Base-by-base conservation (phyloP, 495 filamentous ascomycete species). In the Hyphodiscus hymeniophilus region DNA sequence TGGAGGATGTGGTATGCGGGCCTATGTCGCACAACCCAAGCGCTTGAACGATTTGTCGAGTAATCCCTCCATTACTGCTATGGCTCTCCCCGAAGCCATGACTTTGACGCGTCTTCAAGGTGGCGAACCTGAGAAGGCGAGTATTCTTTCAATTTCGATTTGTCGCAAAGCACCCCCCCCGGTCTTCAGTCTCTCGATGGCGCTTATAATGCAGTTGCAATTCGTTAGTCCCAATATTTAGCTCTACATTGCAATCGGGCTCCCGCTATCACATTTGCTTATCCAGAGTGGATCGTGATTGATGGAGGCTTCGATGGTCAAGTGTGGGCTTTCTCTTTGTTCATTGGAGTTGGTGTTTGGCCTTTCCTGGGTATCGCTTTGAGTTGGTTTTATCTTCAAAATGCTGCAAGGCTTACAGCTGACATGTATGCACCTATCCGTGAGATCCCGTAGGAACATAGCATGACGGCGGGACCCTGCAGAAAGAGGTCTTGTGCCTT, bases 401-500 rank as follows among this genome's bases (percentile, higher is more conserved):
- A 50, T 52, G 40, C 23, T 47, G 45, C 54, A 49, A 28, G 26
- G 26, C 26, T 28, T 21, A 7, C 22, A 31, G 42, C 54, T 57
- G 54, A 53, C 46, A 39, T 34, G 11, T 38, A 45, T 10, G 38
- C 12, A 21, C 38, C 17, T 22, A 28, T 21, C 17, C 45, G 54
- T 34, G 47, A 0, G 18, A 39, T 42, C 28, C 54, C 54, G 54
- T 49, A 26, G 39, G 35, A 39, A 52, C 38, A 48, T 52, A 50
- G 38, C 36, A 33, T 56, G 54, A 57, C 49, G 38, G 45, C 54
- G 54, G 54, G 44, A 13, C 46, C 54, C 50, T 57, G 54, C 54
- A 57, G 40, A 23, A 17, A 34, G 17, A 16, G 18, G 33, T 42
- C 32, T 45, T 50, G 42, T 47, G 30, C 28, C 40, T 28, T 20